These are phyloP conservation scores for Fusarium sororula DNA, from an alignment of 2,329 filamentous ascomycete genomes.

Conservation along the genomic window DNA sequence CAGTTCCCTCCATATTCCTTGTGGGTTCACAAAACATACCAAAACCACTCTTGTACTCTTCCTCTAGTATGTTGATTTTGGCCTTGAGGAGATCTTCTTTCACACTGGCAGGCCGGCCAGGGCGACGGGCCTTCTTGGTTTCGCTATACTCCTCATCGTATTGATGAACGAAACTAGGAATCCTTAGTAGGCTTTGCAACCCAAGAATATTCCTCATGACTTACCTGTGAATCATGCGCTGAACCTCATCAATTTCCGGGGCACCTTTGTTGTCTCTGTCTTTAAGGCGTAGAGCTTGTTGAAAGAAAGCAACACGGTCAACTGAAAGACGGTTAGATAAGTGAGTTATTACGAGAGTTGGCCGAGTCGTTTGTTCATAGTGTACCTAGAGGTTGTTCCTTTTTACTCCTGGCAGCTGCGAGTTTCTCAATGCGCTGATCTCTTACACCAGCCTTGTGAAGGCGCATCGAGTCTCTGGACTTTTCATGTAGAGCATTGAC, in stretches of 20 bases:
- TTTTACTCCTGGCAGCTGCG: constrained; percentile 73
- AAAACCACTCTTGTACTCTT: constrained; percentile 86
- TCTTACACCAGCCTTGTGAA: constrained; percentile 81
- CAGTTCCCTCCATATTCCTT: constrained; percentile 7
- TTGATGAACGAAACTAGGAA: constrained; percentile 68
- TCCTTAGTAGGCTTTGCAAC: neutral
- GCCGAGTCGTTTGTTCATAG: neutral
- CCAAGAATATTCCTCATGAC: constrained; percentile 24
- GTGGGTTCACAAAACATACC: constrained; percentile 61
- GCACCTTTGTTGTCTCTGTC: constrained; percentile 61
- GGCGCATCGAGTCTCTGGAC: constrained; percentile 83
- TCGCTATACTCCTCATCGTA: constrained; percentile 75
- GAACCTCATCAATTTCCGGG: constrained; percentile 65
- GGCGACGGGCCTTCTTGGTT: constrained; percentile 74
- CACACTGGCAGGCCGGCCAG: constrained; percentile 80
- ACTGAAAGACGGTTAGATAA: constrained; percentile 38
- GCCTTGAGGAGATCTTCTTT: constrained; percentile 81
- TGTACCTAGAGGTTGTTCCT: constrained; percentile 78
- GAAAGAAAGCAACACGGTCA: constrained; percentile 68
- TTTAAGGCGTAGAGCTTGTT: constrained; percentile 63
- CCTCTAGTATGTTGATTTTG: constrained; percentile 74
- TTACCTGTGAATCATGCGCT: constrained; percentile 70
- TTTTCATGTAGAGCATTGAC: constrained; percentile 84
- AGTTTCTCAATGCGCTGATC: constrained; percentile 84
- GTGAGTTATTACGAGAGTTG: neutral